A percentile compares a stretch with the other conserved stretches of the same genome.
Evolutionary conservation across 805 yeast genomes (phyloP).

Genomic region (Saturnispora bothae): DNA sequence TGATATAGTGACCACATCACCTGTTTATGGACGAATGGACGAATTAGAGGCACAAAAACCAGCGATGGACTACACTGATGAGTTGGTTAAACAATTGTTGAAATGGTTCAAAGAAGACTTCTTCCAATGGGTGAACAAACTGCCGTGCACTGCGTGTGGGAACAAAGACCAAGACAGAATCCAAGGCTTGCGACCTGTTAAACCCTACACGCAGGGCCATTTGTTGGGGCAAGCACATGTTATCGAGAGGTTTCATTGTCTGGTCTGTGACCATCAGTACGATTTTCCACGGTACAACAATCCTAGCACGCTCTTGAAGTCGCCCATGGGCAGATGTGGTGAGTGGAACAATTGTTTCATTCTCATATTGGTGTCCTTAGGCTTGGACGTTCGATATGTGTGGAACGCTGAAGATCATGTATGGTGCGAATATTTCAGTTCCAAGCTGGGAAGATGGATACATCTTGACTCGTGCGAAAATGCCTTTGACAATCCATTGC

Average conservation of each 20-base stretch:
- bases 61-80: conserved; percentile 40
- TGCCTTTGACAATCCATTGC: conserved; percentile 68
- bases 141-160: conserved; percentile 48
- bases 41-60: conserved; percentile 16
- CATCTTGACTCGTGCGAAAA: conserved; percentile 87
- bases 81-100: conserved; percentile 45
- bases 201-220: conserved; percentile 31
- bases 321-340: conserved; percentile 80
- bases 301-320: conserved; percentile 46
- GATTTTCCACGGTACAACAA: conserved; percentile 74
- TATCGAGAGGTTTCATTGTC: conserved; percentile 59
- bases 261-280: conserved; percentile 33
- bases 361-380: conserved; percentile 56
- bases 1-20: conserved; percentile 50
- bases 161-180: conserved; percentile 32
- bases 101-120: conserved; percentile 69
- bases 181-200: conserved; percentile 26
- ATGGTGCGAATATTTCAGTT: conserved; percentile 86
- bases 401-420: conserved; percentile 94
- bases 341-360: conserved; percentile 90
- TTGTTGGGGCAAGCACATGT: conserved; percentile 39
- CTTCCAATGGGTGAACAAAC: conserved; percentile 75
- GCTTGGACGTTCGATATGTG: conserved; percentile 54
- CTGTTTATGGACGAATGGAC: conserved; percentile 43
- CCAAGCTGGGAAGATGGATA: conserved; percentile 55